phyloP scores from a whole-genome alignment of 441 rosid species.

The Corymbia citriodora region DNA sequence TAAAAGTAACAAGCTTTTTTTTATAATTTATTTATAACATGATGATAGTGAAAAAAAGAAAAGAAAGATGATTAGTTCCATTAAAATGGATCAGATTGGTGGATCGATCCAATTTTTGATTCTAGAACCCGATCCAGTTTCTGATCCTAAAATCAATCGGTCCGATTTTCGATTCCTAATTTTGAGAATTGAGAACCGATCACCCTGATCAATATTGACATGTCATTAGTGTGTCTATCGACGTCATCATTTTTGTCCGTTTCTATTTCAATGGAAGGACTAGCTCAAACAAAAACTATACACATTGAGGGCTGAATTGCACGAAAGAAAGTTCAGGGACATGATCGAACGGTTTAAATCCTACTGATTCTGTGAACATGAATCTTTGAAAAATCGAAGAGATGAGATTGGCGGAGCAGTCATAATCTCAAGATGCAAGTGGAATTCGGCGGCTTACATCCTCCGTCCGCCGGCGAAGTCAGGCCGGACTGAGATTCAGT shows the following conservation, averaged over 20 bases:
- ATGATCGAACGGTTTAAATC: neutral
- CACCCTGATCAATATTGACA: neutral
- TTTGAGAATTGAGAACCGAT: too few relatives aligned
- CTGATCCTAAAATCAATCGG: too few relatives aligned
- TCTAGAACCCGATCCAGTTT: too few relatives aligned
- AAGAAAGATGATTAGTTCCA: too few relatives aligned
- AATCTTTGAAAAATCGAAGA: too few relatives aligned
- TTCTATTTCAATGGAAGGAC: neutral
- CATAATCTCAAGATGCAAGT: neutral
- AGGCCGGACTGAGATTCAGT: neutral
- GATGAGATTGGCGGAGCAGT: neutral
- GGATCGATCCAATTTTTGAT: too few relatives aligned
- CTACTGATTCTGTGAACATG: too few relatives aligned
- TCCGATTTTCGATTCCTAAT: too few relatives aligned
- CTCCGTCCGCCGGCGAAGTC: neutral
- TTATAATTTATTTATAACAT: too few relatives aligned
- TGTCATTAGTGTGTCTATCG: neutral
- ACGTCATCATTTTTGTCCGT: accelerated
- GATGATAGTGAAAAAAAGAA: too few relatives aligned
- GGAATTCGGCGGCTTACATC: neutral
- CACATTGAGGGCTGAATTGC: neutral
- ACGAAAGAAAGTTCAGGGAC: neutral
- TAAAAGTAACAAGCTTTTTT: too few relatives aligned
- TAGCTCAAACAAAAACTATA: neutral
- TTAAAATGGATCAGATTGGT: too few relatives aligned